Percentiles rank a stretch among this genome's conserved stretches.
Conservation (phyloP, 83 land plant genomes). For the Picea engelmannii region DNA sequence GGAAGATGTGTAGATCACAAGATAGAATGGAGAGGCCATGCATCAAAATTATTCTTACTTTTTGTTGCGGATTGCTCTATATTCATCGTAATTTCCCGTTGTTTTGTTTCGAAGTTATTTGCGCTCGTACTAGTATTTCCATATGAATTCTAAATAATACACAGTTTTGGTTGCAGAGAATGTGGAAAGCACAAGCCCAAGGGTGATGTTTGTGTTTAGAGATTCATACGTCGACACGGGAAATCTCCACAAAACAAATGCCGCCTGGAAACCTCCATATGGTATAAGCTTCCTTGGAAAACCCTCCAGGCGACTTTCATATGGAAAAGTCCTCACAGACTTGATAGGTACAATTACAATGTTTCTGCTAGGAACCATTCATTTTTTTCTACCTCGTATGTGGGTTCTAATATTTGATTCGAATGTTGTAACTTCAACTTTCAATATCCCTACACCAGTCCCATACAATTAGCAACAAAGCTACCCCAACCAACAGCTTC, state of each 20-base stretch:
- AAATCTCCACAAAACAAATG: background rate
- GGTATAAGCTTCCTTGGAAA: background rate
- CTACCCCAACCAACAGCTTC: background rate
- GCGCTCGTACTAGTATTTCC: too few relatives aligned
- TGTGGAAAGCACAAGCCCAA: background rate
- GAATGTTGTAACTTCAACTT: conserved; percentile 16
- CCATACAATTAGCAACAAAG: conserved; percentile 38
- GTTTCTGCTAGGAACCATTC: too few relatives aligned
- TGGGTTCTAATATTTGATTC: background rate
- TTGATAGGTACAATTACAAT: background rate
- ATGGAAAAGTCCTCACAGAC: conserved; percentile 8
- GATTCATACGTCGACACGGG: too few relatives aligned
- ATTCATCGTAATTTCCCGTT: too few relatives aligned
- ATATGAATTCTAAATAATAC: too few relatives aligned
- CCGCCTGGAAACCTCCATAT: background rate
- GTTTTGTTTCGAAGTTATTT: too few relatives aligned
- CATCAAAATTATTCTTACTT: too few relatives aligned
- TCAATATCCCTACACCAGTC: conserved; percentile 41
- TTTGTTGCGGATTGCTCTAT: too few relatives aligned
- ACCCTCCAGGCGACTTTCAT: background rate
- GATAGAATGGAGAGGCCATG: too few relatives aligned
- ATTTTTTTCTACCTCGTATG: background rate
- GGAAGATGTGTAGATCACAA: too few relatives aligned
- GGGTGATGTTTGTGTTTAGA: background rate
- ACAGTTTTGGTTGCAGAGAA: background rate